Base-by-base conservation (phyloP, 768 basidiomycete genomes). In the Russula abietina region DNA sequence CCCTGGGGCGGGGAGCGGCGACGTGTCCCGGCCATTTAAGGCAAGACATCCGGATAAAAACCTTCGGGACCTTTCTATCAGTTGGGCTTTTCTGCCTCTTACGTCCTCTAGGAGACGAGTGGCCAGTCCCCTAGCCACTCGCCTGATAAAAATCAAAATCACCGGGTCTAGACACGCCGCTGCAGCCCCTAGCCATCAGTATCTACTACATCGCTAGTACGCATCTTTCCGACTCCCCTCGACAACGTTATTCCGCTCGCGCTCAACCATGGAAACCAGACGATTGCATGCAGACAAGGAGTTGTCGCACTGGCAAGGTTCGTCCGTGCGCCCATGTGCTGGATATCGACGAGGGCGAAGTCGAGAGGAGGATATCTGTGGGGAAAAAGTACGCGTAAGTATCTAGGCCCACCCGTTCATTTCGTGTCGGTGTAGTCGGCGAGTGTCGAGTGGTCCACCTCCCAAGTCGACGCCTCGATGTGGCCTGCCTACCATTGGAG, bases 41-140 rank as follows among this genome's bases (percentile, higher is more conserved):
- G 61, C 55, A 62, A 62, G 55, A 61, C 46, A 28, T 30, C 60
- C 60, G 60, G 60, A 51, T 56, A 50, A 57, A 58, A 62, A 62
- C 61, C 61, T 62, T 62, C 43, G 56, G 50, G 51, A 57, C 61
- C 49, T 30, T 53, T 62, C n/a, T 45, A n/a, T 50, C n/a, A 2
- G 19, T 16, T 53, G 56, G 61, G 56, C 50, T 46, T 58, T 43
- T 56, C 36, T 22, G 51, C 56, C 61, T 62, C 56, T 57, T 58
- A 56, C 56, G 50, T 53, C 50, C 28, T 58, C 50, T 14, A 62
- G 61, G 61, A 9, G 56, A 62, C 61, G 61, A 57, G 61, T 51
- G 55, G 55, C 55, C 56, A 58, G 61, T 62, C 61, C 61, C 17
- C 61, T 36, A 30, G 56, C 50, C 19, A 57, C 43, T 57, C 61